phyloP scores from a whole-genome alignment of 2,329 filamentous ascomycete genomes.

The Diaporthe australafricana region DNA sequence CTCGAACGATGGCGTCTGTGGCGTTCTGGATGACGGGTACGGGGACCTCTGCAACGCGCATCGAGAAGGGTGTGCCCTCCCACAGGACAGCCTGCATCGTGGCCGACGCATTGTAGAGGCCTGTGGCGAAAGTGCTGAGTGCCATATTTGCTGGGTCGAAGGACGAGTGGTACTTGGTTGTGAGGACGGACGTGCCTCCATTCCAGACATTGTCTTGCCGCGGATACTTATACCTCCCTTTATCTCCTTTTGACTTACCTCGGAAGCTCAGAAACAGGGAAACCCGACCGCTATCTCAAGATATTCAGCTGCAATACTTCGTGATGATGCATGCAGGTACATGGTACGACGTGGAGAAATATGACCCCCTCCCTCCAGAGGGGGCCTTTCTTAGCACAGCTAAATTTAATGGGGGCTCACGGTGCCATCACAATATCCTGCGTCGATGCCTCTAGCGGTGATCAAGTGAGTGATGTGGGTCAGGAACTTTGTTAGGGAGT shows the following conservation, averaged over 20 bases:
- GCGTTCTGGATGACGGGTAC: constrained; percentile 31
- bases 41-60: constrained; percentile 29
- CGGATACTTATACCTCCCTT: neutral
- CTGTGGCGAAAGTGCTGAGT: neutral
- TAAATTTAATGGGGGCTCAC: neutral
- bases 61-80: constrained; percentile 30
- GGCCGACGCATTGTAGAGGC: neutral
- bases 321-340: neutral
- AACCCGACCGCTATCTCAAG: neutral
- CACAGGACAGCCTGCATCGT: constrained; percentile 32
- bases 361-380: neutral
- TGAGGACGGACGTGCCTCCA: neutral
- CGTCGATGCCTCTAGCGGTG: neutral
- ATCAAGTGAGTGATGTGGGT: neutral
- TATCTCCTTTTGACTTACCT: neutral
- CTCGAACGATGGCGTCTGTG: constrained; percentile 50
- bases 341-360: neutral
- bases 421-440: neutral
- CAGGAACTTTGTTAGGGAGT: neutral
- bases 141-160: neutral
- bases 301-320: neutral
- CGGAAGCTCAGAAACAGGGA: neutral
- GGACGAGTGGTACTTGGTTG: neutral
- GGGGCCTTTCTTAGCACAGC: neutral
- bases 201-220: neutral